Conservation (phyloP, 1,284 basidiomycete species). For the Marasmius sp. region DNA sequence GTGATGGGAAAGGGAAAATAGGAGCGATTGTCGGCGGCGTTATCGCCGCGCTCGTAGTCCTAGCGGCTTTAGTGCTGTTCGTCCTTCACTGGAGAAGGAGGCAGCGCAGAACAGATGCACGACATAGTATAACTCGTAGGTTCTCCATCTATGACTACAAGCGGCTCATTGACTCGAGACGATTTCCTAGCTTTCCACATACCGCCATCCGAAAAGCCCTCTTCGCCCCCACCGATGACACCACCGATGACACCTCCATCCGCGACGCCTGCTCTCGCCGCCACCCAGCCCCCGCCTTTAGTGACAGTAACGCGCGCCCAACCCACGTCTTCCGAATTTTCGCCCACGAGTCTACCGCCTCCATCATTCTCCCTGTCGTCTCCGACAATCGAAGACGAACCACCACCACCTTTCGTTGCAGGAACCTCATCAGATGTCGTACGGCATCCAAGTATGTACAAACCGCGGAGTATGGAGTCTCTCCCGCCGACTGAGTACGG, state of each 20-base stretch:
- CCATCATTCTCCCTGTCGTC: neutral
- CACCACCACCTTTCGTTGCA: neutral
- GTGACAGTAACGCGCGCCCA: no score
- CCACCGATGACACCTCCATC: neutral
- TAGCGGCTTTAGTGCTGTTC: neutral
- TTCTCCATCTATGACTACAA: neutral
- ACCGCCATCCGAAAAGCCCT: neutral
- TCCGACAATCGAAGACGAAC: neutral
- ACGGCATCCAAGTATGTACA: conserved; percentile 47
- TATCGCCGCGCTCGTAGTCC: conserved; percentile 5
- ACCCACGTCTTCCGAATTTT: no score
- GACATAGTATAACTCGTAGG: conserved; percentile 10
- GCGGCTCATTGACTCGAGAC: no score
- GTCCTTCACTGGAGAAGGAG: neutral
- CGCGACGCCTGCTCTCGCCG: neutral
- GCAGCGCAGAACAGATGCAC: neutral
- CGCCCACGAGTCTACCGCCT: no score
- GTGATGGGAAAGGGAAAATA: neutral
- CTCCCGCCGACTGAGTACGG: conserved; percentile 4
- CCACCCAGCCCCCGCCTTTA: neutral
- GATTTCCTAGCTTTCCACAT: no score
- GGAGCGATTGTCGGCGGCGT: conserved; percentile 10
- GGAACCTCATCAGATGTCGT: conserved; percentile 37
- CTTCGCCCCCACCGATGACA: neutral
- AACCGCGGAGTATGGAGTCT: conserved; percentile 30